These are phyloP conservation scores for Rhytidhysteron rufulum DNA, from an alignment of 2,329 filamentous ascomycete genomes.

Conservation along the genomic window DNA sequence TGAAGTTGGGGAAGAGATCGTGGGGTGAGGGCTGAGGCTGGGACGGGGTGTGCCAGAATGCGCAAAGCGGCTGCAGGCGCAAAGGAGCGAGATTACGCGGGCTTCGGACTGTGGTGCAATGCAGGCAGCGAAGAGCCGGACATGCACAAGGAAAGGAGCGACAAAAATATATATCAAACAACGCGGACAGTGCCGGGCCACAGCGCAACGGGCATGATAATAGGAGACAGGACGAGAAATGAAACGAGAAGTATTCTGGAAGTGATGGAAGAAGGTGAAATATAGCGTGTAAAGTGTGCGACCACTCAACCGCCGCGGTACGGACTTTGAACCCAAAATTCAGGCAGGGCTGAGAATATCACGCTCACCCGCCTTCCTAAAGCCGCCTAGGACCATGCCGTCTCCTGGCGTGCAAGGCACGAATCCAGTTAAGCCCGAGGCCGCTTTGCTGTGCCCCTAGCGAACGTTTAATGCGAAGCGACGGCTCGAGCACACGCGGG, in stretches of 20 bases:
- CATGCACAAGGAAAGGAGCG: conserved; percentile 7
- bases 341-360: conserved; percentile 32
- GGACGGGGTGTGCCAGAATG: background rate
- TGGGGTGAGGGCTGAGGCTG: background rate
- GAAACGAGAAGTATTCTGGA: conserved; percentile 34
- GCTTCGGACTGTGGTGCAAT: background rate
- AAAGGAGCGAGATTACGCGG: background rate
- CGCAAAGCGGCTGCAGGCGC: too few species aligned
- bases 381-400: background rate
- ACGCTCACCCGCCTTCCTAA: conserved; percentile 8
- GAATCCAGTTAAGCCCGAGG: background rate
- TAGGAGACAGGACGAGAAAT: conserved; percentile 18
- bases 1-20: background rate
- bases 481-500: too few species aligned
- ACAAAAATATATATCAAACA: conserved; percentile 3
- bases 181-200: background rate
- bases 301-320: conserved; percentile 20
- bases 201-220: background rate
- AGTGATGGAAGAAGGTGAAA: conserved; percentile 35
- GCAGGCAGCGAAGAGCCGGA: conserved; percentile 3
- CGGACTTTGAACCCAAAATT: conserved; percentile 28
- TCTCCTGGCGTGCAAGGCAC: background rate
- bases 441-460: background rate
- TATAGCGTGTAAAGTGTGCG: conserved; percentile 24
- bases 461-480: too few species aligned